Evolutionary conservation across 1,284 basidiomycete species (phyloP).

Genomic region (Heterobasidion irregulare): DNA sequence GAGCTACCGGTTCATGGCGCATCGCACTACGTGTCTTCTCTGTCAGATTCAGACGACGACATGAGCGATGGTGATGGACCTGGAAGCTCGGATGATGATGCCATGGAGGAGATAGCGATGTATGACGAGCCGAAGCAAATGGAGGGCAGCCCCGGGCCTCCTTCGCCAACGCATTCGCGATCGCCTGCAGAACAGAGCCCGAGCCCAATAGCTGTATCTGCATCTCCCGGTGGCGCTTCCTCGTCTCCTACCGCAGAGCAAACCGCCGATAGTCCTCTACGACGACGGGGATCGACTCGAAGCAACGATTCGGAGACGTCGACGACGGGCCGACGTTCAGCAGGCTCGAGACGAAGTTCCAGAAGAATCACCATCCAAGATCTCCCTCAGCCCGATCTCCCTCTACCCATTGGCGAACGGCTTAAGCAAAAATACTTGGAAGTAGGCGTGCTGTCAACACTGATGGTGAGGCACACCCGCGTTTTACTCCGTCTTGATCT

Average conservation of each 20-base stretch:
- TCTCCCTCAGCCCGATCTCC: conserved; percentile 11
- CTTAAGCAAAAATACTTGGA: conserved; percentile 75
- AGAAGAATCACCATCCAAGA: conserved; percentile 33
- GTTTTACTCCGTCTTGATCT: conserved; percentile 1
- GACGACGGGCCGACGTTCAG: conserved; percentile 27
- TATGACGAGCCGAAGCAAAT: conserved; percentile 38
- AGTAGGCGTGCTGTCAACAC: conserved; percentile 59
- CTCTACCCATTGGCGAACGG: conserved; percentile 59
- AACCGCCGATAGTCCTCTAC: neutral
- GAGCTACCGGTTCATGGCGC: conserved; percentile 67
- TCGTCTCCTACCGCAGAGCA: neutral
- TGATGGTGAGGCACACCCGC: conserved; percentile 51
- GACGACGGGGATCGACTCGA: conserved; percentile 16
- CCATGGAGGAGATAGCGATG: conserved; percentile 73
- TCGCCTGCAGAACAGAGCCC: conserved; percentile 13
- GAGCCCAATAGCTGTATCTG: neutral
- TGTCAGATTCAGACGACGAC: conserved; percentile 68
- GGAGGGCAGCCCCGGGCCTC: conserved; percentile 11
- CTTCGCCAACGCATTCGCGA: conserved; percentile 14
- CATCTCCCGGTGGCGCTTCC: neutral
- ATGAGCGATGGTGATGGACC: conserved; percentile 62
- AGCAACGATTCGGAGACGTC: conserved; percentile 27
- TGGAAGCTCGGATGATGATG: conserved; percentile 63
- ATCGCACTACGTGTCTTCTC: conserved; percentile 43
- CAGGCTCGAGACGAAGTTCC: conserved; percentile 44